Evolutionary conservation across 169 alveolate genomes (phyloP), one percentile per base, ranked within the genome.

Genomic region (Cryptosporidium xiaoi): DNA sequence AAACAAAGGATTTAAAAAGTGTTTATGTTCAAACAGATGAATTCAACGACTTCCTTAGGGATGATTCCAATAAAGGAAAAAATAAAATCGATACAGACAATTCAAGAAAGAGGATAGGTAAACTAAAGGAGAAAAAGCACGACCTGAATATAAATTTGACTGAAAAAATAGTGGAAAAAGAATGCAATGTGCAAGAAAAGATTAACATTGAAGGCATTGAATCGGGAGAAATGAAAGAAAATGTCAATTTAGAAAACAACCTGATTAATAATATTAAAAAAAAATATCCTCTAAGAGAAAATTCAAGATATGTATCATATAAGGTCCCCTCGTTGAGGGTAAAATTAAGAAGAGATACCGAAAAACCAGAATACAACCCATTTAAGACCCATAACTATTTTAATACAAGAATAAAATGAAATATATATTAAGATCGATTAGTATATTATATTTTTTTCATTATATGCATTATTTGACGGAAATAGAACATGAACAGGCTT

Each of bases 401-500:
- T 48, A 77, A 77, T 18, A 51, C 71, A 60, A 77, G 18, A 34
- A 77, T 36, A n/a, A 62, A 77, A 56, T 68, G 27, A 46, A 36
- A 34, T n/a, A 48, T 34, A 53, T 46, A 46, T n/a, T 51, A 51
- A 50, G 31, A 18, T 66, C 3, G 13, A 36, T 62, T 62, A 77
- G 51, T 77, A 77, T 58, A 77, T 77, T 44, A 60, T 77, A 44
- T 60, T 50, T 55, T 60, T 84, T 29, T 69, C 90, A 12, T 90
- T 90, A 67, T 92, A 91, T 36, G 65, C 29, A 58, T 77, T 91
- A 31, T 90, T 60, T 24, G 65, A 92, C 15, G 95, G 95, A 40
- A 89, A 82, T 53, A 92, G 68, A 31, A 91, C 66, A 67, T 92
- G 91, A 3, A 92, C 84, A 56, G 83, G 91, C 33, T 90, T 64